Evolutionary conservation across 805 yeast species (phyloP).

Genomic region (Lachancea fermentati): DNA sequence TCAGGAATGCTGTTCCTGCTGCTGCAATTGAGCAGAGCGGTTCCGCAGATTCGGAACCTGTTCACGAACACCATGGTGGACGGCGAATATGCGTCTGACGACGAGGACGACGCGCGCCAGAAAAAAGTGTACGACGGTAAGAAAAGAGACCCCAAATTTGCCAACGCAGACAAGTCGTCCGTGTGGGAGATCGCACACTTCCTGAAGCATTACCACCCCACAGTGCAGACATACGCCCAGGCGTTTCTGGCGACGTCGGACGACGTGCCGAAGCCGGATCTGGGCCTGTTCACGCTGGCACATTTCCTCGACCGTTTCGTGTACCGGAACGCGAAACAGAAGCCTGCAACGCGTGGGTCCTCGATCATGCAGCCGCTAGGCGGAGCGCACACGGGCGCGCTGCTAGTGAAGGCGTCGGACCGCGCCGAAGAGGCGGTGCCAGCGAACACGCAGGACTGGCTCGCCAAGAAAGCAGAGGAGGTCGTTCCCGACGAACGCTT

Average conservation of each 20-base stretch:
- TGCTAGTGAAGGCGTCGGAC: constrained; percentile 62
- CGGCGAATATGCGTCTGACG: constrained; percentile 43
- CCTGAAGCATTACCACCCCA: constrained; percentile 83
- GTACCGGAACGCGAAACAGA: constrained; percentile 84
- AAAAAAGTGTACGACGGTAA: constrained; percentile 61
- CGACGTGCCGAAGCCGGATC: constrained; percentile 66
- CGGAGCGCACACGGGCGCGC: constrained; percentile 49
- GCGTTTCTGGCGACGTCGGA: constrained; percentile 42
- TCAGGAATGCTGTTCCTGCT: constrained; percentile 77
- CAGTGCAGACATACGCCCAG: constrained; percentile 74
- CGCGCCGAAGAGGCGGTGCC: constrained; percentile 78
- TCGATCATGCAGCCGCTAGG: constrained; percentile 98
- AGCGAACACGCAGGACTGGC: constrained; percentile 83
- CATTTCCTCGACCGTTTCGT: constrained; percentile 96
- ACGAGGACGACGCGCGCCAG: constrained; percentile 21
- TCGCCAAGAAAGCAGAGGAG: constrained; percentile 51
- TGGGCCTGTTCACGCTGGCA: constrained; percentile 78
- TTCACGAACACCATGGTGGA: constrained; percentile 49
- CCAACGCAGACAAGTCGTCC: constrained; percentile 77
- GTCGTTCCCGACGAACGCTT: constrained; percentile 84
- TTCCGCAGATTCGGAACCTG: constrained; percentile 64
- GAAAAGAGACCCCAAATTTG: constrained; percentile 87
- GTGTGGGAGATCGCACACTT: constrained; percentile 83
- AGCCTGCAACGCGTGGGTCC: constrained; percentile 67
- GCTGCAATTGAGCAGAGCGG: constrained; percentile 55